Evolutionary conservation across 805 yeast genomes (phyloP).

Genomic region (Kuraishia cidri): DNA sequence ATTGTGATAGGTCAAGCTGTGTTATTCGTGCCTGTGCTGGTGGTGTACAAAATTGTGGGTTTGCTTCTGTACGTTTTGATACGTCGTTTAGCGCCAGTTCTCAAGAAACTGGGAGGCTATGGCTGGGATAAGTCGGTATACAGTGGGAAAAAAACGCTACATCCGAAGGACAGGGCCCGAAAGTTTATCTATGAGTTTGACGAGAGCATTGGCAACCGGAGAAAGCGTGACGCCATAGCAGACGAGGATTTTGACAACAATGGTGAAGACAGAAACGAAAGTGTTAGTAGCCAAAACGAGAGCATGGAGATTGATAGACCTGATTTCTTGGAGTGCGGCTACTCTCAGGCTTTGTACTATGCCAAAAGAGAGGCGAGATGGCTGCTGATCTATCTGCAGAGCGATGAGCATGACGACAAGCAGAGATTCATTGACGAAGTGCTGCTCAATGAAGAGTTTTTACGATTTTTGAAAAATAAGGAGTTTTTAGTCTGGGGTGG

Average conservation of each 20-base stretch:
- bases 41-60: constrained; percentile 1
- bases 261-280: background rate
- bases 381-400: constrained; percentile 65
- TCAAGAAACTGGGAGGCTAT: background rate
- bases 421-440: constrained; percentile 42
- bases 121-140: background rate
- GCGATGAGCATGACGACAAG: constrained; percentile 61
- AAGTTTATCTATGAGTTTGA: constrained; percentile 21
- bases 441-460: constrained; percentile 40
- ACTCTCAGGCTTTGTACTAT: constrained; percentile 65
- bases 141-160: background rate
- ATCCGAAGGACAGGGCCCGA: constrained; percentile 23
- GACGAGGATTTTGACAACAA: background rate
- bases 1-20: background rate
- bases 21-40: background rate
- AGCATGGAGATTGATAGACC: constrained; percentile 15
- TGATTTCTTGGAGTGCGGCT: constrained; percentile 62
- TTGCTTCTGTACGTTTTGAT: background rate
- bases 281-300: background rate
- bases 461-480: constrained; percentile 34
- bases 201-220: constrained; percentile 8
- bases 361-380: constrained; percentile 67
- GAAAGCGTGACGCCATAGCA: constrained; percentile 4
- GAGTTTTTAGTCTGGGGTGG: constrained; percentile 82
- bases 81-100: background rate